These are phyloP conservation scores for Hydnum rufescens DNA, from an alignment of 768 basidiomycete genomes.

Conservation along the genomic window DNA sequence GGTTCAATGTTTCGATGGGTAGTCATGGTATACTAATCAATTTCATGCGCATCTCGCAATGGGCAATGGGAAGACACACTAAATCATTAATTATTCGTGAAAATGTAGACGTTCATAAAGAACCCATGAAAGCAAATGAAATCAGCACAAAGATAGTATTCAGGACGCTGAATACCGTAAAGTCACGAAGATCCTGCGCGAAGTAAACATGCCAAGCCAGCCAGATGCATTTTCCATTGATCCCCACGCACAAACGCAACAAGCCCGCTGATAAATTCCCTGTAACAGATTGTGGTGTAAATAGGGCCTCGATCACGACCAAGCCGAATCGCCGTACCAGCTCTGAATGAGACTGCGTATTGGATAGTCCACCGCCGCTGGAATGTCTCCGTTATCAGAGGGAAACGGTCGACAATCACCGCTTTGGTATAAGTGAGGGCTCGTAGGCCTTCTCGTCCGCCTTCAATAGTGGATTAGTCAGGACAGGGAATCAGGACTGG, in stretches of 20 bases:
- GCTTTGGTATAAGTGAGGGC: constrained; percentile 77
- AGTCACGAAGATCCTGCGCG: background rate
- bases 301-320: too few species aligned
- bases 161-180: too few species aligned
- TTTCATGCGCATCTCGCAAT: too few species aligned
- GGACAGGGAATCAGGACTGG: constrained; percentile 7
- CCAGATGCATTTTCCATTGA: constrained; percentile 17
- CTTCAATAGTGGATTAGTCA: constrained; percentile 21
- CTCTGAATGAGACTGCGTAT: constrained; percentile 49
- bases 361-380: constrained; percentile 71
- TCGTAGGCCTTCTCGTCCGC: constrained; percentile 84
- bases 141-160: too few species aligned
- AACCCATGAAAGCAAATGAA: too few species aligned
- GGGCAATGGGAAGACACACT: too few species aligned
- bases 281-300: too few species aligned
- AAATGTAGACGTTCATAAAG: too few species aligned
- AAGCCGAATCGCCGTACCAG: constrained; percentile 62
- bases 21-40: too few species aligned
- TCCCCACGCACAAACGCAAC: constrained; percentile 31
- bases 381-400: constrained; percentile 65
- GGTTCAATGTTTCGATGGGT: too few species aligned
- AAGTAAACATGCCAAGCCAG: constrained; percentile 8
- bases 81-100: too few species aligned
- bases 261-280: constrained; percentile 34
- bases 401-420: constrained; percentile 71